A percentile compares a stretch with the other conserved stretches of the same genome.
phyloP scores from a whole-genome alignment of 176 grass and related monocot species.

The Avena atlantica region DNA sequence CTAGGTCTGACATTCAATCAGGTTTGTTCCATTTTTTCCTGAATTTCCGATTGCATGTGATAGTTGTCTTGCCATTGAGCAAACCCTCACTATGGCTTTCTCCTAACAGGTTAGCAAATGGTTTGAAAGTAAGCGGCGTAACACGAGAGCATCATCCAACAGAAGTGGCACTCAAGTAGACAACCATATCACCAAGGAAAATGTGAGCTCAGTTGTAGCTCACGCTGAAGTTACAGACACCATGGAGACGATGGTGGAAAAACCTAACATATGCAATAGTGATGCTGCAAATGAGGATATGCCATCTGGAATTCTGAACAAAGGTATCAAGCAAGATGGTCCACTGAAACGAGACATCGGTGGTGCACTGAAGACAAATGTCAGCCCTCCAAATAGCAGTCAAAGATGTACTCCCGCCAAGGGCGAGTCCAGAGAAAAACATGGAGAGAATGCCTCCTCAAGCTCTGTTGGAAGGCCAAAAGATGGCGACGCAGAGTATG shows the following conservation, averaged over 20 bases:
- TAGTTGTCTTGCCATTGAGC: conserved; percentile 15
- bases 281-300: conserved; percentile 26
- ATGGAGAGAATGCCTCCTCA: background rate
- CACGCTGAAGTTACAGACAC: background rate
- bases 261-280: conserved; percentile 19
- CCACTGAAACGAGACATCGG: conserved; percentile 7
- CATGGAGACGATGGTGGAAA: conserved; percentile 14
- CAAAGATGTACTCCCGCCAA: background rate
- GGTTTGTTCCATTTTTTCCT: conserved; percentile 37
- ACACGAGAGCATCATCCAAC: conserved; percentile 19
- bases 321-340: conserved; percentile 19
- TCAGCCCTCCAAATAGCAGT: conserved; percentile 12
- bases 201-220: background rate
- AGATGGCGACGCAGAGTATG: background rate
- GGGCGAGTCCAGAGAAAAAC: conserved; percentile 17
- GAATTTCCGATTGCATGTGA: conserved; percentile 4
- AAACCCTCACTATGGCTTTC: conserved; percentile 27
- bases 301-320: conserved; percentile 10
- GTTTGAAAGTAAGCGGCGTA: conserved; percentile 54
- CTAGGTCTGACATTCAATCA: conserved; percentile 53
- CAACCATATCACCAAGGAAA: conserved; percentile 10
- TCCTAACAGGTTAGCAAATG: conserved; percentile 57
- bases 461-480: background rate
- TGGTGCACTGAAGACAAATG: background rate
- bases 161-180: conserved; percentile 1